These are phyloP conservation scores for Wickerhamomyces ciferrii DNA, from an alignment of 805 yeast species.

Conservation along the genomic window DNA sequence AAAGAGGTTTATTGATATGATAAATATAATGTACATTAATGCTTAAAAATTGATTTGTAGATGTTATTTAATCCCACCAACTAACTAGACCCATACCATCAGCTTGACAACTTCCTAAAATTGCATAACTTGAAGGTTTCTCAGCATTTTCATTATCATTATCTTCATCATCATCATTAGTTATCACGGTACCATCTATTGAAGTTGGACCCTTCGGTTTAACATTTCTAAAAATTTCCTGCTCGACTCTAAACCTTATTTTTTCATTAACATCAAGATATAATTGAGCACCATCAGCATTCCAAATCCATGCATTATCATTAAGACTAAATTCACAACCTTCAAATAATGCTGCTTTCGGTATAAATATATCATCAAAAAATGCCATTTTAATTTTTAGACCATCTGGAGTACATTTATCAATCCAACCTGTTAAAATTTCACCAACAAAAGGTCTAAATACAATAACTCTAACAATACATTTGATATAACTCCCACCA, in stretches of 20 bases:
- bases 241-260: conserved; percentile 87
- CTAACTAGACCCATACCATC: conserved; percentile 96
- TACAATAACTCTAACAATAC: conserved; percentile 67
- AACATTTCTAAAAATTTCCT: conserved; percentile 77
- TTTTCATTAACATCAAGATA: conserved; percentile 88
- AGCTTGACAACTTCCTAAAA: conserved; percentile 86
- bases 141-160: conserved; percentile 25
- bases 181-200: neutral
- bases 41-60: conserved; percentile 1
- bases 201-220: conserved; percentile 65
- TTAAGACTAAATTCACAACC: conserved; percentile 56
- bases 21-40: neutral
- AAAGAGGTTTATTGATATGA: neutral
- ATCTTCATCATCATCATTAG: conserved; percentile 22
- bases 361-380: conserved; percentile 89
- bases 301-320: conserved; percentile 98
- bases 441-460: conserved; percentile 97
- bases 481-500: conserved; percentile 79
- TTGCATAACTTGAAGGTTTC: conserved; percentile 71
- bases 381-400: conserved; percentile 78
- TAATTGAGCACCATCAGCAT: conserved; percentile 62
- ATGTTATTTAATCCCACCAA: conserved; percentile 95
- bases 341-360: conserved; percentile 78
- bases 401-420: conserved; percentile 84
- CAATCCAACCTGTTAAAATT: conserved; percentile 86